These are phyloP conservation scores for Trichophyton verrucosum DNA, from an alignment of 2,329 filamentous ascomycete species.

Conservation along the genomic window DNA sequence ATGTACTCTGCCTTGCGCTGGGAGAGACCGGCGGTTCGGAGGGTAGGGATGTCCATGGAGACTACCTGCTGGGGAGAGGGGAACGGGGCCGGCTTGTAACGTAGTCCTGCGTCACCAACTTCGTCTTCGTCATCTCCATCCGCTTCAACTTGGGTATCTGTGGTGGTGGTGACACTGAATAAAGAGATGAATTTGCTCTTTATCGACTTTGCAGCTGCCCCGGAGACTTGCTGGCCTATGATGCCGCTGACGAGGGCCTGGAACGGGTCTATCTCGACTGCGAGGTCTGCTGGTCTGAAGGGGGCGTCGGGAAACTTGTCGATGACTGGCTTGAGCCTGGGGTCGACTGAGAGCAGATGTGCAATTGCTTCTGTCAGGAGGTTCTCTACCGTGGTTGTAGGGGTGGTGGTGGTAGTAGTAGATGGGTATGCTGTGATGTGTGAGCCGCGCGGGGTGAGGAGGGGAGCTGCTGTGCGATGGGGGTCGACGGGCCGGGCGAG, in stretches of 20 bases:
- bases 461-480: slow-evolving; percentile 36
- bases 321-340: slow-evolving; percentile 58
- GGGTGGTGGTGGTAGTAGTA: slow-evolving; percentile 29
- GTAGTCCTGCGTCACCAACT: slow-evolving; percentile 4
- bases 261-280: slow-evolving; percentile 80
- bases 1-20: slow-evolving; percentile 96
- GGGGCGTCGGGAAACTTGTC: slow-evolving; percentile 62
- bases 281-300: slow-evolving; percentile 71
- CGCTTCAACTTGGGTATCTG: slow-evolving; percentile 7
- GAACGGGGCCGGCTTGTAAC: slow-evolving; percentile 38
- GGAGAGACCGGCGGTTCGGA: slow-evolving; percentile 78
- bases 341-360: slow-evolving; percentile 61
- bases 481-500: slow-evolving; percentile 36
- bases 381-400: slow-evolving; percentile 52
- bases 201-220: slow-evolving; percentile 80
- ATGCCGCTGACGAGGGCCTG: slow-evolving; percentile 72
- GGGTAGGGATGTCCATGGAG: slow-evolving; percentile 46
- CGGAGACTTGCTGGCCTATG: slow-evolving; percentile 92
- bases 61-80: slow-evolving; percentile 66
- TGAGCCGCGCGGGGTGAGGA: slow-evolving; percentile 38
- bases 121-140: neutral
- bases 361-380: slow-evolving; percentile 63
- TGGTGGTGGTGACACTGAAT: slow-evolving; percentile 36
- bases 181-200: slow-evolving; percentile 70
- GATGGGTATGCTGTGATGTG: slow-evolving; percentile 38